Conservation (phyloP, 306 rosid species). For the Albizia julibrissin region DNA sequence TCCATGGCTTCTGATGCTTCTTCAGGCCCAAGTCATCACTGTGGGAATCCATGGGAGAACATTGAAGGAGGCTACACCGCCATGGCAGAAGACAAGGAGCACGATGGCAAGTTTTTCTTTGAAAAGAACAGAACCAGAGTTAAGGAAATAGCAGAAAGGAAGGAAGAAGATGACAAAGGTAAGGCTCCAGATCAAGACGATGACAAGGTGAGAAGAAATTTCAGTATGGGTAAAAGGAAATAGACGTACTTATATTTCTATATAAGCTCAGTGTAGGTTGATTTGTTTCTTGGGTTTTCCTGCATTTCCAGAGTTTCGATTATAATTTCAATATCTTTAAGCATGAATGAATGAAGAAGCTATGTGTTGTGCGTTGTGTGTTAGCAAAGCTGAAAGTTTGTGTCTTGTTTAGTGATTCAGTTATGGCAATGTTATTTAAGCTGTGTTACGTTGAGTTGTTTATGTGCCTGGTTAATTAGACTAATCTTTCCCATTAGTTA, state of each 20-base stretch:
- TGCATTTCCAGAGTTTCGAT: constrained; percentile 13
- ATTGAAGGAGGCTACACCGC: constrained; percentile 22
- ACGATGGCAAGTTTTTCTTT: constrained; percentile 33
- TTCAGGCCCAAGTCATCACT: constrained; percentile 65
- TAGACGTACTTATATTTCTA: constrained; percentile 5
- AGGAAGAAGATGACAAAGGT: constrained; percentile 35
- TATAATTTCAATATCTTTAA: not conserved
- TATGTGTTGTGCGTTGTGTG: constrained; percentile 26
- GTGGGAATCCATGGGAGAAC: constrained; percentile 20
- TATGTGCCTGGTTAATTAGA: not conserved
- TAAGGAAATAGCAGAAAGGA: constrained; percentile 38
- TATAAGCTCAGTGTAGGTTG: not conserved
- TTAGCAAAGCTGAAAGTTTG: not conserved
- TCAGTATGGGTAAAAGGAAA: constrained; percentile 37
- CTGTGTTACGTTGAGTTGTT: not conserved
- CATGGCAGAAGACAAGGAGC: constrained; percentile 24
- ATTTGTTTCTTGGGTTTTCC: constrained; percentile 28
- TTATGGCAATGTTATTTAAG: too few relatives aligned
- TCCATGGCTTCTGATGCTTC: constrained; percentile 99
- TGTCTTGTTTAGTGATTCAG: not conserved
- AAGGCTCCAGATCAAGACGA: constrained; percentile 40
- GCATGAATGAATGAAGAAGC: constrained; percentile 29
- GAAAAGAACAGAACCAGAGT: constrained; percentile 41
- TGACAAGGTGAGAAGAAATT: constrained; percentile 47
- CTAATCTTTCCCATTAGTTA: not conserved